These are phyloP conservation scores for Astrothelium macrocarpum DNA, from an alignment of 495 filamentous ascomycete genomes.

Conservation along the genomic window DNA sequence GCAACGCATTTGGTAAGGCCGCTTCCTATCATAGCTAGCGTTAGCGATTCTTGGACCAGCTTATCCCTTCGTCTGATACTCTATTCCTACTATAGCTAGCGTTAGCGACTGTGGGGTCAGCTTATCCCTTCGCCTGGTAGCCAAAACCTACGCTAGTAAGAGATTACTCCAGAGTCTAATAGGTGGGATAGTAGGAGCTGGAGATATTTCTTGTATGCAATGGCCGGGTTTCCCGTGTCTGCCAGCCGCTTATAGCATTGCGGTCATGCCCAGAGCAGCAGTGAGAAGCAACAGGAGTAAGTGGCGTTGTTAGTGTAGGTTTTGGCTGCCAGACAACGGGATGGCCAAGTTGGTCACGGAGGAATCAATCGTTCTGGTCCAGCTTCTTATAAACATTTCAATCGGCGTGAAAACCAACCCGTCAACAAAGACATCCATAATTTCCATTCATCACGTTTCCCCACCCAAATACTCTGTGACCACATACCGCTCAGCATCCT, in stretches of 20 bases:
- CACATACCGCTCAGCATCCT: neutral
- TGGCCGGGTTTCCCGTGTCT: neutral
- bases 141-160: neutral
- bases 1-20: neutral
- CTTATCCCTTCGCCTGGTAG: no score
- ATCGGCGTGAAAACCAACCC: neutral
- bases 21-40: neutral
- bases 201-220: neutral
- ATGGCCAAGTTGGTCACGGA: neutral
- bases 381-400: neutral
- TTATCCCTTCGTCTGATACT: no score
- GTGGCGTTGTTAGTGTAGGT: neutral
- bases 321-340: neutral
- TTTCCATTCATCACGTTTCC: neutral
- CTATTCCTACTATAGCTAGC: neutral
- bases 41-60: neutral
- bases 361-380: neutral
- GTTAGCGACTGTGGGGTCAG: neutral
- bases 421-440: neutral
- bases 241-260: neutral
- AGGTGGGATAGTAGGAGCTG: neutral
- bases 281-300: neutral
- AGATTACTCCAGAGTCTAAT: neutral
- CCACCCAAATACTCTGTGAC: neutral
- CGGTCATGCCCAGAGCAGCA: neutral